Base-by-base conservation (phyloP, 352 stramenopile species). In the Phytophthora pinifolia region DNA sequence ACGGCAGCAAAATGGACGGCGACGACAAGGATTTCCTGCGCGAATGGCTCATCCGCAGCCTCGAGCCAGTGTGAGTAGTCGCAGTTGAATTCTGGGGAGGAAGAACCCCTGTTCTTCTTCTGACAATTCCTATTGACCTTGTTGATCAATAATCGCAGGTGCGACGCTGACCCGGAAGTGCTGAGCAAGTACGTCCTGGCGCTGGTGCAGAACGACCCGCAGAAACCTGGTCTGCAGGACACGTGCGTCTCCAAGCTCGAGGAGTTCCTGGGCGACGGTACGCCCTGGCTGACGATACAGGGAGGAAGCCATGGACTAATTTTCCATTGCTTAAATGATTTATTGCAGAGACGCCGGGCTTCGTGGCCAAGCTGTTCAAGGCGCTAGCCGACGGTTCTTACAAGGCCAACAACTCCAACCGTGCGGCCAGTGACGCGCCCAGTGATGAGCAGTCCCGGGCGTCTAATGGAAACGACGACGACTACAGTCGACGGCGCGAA, bases 131-230 rank as follows among this genome's bases (percentile, higher is more conserved):
- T 54, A 13, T 41, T 15, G 34, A 15, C 4, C 54, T 36, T 48
- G 37, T 42, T 50, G 36, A 22, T 35, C 6, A 27, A 29, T 29
- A 29, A 29, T 29, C 0, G 2, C 46, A 95, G 85, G 52, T 93
- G 86, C 50, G 86, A 95, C 34, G 86, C 86, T 1, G 86, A 95
- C 59, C 86, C 86, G 1, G 83, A 90, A 18, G 86, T 95, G 42
- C 52, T 95, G 57, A 92, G 81, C 57, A 95, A 95, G 56, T 95
- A 95, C 56, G 83, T 95, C 34, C 56, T 94, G 15, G 86, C 86
- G 41, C 62, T 95, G 32, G 79, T 95, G 55, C 83, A 93, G 70
- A 89, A 86, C 57, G 71, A 95, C 48, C 86, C 83, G 39, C 74
- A 74, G 59, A 89, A 88, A 46, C 59, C 76, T 4, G 85, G 79